A percentile compares a stretch with the other conserved stretches of the same genome.
These are phyloP conservation scores for Pezicula carpinea DNA, from an alignment of 2,329 filamentous ascomycete species.

Conservation along the genomic window DNA sequence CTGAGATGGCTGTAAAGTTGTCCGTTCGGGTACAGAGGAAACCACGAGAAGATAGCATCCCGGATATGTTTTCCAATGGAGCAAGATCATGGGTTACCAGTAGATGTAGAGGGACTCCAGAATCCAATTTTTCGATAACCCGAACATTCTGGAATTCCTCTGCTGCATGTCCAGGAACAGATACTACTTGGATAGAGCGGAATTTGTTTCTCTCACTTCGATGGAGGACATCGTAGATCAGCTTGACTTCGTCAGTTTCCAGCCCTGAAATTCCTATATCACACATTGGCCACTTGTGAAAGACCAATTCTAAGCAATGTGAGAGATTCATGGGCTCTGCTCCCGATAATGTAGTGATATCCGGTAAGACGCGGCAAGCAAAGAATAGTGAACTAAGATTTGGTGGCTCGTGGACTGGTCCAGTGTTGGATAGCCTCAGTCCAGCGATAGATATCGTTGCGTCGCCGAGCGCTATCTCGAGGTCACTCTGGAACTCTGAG, in stretches of 20 bases:
- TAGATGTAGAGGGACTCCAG: not conserved
- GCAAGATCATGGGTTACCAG: not conserved
- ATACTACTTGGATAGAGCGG: not conserved
- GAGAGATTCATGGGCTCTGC: not conserved
- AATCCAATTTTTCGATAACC: not conserved
- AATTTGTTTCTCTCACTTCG: not conserved
- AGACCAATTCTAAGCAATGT: not conserved
- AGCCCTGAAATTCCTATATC: not conserved
- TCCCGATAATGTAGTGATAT: not conserved
- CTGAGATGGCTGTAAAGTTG: not conserved
- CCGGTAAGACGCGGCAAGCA: not conserved
- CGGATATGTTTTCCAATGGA: not conserved
- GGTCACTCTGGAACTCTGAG: not conserved
- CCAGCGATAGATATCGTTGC: not conserved
- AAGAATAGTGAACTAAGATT: not conserved
- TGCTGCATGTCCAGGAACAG: not conserved
- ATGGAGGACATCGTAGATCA: not conserved
- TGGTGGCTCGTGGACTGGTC: not conserved
- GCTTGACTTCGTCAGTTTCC: not conserved
- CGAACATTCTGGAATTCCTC: not conserved
- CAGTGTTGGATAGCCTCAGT: not conserved
- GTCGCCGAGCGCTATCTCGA: not conserved
- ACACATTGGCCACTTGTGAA: constrained; percentile 1
- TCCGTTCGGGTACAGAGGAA: not conserved
- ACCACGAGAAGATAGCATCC: not conserved